phyloP scores from a whole-genome alignment of 23 red algal genomes.

The Gracilariopsis chorda region DNA sequence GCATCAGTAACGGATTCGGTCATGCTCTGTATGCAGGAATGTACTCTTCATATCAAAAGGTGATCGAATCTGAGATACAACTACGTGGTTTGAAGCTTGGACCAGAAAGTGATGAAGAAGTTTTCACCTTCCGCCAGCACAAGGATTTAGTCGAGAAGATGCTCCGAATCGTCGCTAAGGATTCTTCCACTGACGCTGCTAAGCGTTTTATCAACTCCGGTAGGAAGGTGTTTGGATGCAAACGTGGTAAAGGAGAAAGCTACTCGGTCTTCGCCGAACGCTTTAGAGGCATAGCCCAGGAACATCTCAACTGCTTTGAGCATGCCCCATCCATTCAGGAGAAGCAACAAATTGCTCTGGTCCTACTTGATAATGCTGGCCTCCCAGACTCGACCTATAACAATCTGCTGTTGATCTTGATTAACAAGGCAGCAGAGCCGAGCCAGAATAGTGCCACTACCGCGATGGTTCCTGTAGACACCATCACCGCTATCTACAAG shows the following conservation, averaged over 20 bases:
- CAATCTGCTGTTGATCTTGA: neutral
- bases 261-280: neutral
- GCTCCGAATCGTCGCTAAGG: neutral
- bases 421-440: neutral
- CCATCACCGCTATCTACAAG: too few relatives aligned
- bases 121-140: neutral
- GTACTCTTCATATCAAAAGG: neutral
- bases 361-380: neutral
- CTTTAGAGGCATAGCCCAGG: neutral
- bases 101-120: neutral
- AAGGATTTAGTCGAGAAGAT: neutral
- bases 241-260: neutral
- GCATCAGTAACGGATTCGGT: neutral
- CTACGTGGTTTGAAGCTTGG: neutral
- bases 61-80: neutral
- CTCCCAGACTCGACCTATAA: neutral
- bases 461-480: too few relatives aligned
- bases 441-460: neutral
- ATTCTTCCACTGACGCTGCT: neutral
- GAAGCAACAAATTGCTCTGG: neutral
- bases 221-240: neutral
- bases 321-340: neutral
- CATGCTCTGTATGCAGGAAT: neutral
- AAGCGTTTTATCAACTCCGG: neutral
- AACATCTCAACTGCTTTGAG: neutral